Percentiles rank a stretch among this genome's conserved stretches.
These are phyloP conservation scores for Sclerotinia minor DNA, from an alignment of 2,329 filamentous ascomycete genomes.

Conservation along the genomic window DNA sequence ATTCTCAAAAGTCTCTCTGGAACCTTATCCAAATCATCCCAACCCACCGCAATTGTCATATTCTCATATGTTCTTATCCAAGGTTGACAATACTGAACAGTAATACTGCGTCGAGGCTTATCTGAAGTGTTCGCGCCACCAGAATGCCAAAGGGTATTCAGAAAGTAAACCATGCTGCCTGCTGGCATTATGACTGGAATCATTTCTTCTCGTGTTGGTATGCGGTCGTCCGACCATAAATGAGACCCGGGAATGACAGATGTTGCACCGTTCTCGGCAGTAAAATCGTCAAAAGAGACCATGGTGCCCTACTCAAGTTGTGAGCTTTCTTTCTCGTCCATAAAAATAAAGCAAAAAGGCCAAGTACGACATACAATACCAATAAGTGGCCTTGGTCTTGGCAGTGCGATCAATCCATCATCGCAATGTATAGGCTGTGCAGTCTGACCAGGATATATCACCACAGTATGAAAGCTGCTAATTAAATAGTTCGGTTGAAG, in stretches of 20 bases:
- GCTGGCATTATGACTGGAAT: conserved; percentile 40
- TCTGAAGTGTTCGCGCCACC: conserved; percentile 37
- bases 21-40: conserved; percentile 38
- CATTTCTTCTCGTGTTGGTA: conserved; percentile 36
- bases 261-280: conserved; percentile 39
- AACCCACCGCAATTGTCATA: conserved; percentile 43
- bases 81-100: conserved; percentile 40
- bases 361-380: conserved; percentile 32
- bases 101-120: conserved; percentile 34
- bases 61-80: conserved; percentile 46
- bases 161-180: conserved; percentile 39
- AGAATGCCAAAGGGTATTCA: conserved; percentile 40
- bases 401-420: conserved; percentile 39
- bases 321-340: conserved; percentile 12
- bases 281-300: conserved; percentile 41
- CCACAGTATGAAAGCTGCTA: conserved; percentile 44
- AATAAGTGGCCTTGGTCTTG: conserved; percentile 39
- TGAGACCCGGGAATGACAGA: conserved; percentile 40
- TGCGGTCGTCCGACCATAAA: conserved; percentile 38
- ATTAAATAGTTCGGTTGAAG: conserved; percentile 44
- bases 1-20: conserved; percentile 35
- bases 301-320: conserved; percentile 37
- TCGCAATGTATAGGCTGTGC: conserved; percentile 44
- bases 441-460: conserved; percentile 43
- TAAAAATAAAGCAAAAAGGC: background rate